phyloP scores from a whole-genome alignment of 2,329 filamentous ascomycete genomes.

The Aspergillus piperis region DNA sequence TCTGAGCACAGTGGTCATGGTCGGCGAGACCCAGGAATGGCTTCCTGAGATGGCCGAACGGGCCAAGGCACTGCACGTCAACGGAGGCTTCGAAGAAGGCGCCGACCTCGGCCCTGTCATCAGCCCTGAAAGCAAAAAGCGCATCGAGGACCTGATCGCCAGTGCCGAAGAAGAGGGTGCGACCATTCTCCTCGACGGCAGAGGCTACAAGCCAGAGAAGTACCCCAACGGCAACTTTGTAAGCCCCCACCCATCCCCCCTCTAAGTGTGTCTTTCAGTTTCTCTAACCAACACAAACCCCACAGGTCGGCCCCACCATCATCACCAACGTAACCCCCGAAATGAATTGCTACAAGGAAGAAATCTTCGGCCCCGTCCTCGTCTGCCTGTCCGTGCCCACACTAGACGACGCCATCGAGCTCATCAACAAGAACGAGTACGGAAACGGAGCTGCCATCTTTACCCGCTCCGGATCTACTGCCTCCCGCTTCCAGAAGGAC shows the following conservation, averaged over 20 bases:
- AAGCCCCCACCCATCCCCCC: conserved; percentile 29
- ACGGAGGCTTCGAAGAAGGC: conserved; percentile 64
- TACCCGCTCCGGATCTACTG: conserved; percentile 62
- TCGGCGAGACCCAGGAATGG: conserved; percentile 68
- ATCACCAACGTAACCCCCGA: conserved; percentile 66
- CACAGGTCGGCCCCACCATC: conserved; percentile 62
- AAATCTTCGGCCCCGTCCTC: conserved; percentile 68
- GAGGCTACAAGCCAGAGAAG: conserved; percentile 62
- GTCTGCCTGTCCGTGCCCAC: conserved; percentile 62
- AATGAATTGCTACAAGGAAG: conserved; percentile 67
- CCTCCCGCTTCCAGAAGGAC: conserved; percentile 63
- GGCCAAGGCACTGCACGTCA: conserved; percentile 61
- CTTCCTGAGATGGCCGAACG: conserved; percentile 63
- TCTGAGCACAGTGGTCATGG: conserved; percentile 64
- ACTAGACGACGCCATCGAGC: conserved; percentile 62
- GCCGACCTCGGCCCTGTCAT: conserved; percentile 67
- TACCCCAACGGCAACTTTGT: conserved; percentile 69
- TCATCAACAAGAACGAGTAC: conserved; percentile 68
- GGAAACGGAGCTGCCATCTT: conserved; percentile 69
- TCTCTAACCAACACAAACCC: too few species aligned
- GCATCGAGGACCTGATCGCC: conserved; percentile 63
- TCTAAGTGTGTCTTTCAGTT: neutral
- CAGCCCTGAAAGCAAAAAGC: conserved; percentile 63
- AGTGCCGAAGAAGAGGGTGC: conserved; percentile 65
- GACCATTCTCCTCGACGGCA: conserved; percentile 63